Conservation (phyloP, 352 stramenopile species). For the Globisporangium abappressorium region DNA sequence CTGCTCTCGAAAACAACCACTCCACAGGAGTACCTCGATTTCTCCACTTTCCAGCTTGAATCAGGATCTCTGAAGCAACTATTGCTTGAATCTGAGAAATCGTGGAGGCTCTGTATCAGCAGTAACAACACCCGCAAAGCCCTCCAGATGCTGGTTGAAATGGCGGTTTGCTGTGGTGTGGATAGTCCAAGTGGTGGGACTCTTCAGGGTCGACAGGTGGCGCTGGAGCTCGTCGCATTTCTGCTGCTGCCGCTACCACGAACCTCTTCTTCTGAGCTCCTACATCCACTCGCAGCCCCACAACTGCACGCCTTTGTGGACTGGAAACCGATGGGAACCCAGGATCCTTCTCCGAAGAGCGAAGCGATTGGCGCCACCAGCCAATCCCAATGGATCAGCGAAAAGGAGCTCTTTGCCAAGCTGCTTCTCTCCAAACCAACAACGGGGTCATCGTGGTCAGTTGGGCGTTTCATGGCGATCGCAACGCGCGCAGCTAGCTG, state of each 20-base stretch:
- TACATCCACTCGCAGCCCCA: conserved; percentile 5
- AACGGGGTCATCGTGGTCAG: background rate
- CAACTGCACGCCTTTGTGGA: conserved; percentile 15
- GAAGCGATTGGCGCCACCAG: background rate
- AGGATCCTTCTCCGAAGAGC: background rate
- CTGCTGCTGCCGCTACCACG: background rate
- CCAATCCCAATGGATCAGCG: background rate
- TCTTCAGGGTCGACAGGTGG: background rate
- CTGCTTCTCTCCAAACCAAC: background rate
- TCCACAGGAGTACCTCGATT: background rate
- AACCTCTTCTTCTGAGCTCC: background rate
- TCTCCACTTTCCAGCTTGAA: background rate
- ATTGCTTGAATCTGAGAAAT: background rate
- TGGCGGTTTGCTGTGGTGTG: conserved; percentile 5
- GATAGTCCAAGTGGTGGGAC: background rate
- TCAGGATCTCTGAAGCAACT: background rate
- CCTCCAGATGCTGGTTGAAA: background rate
- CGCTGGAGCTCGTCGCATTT: conserved; percentile 11
- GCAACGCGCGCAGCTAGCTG: background rate
- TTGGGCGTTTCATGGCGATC: background rate
- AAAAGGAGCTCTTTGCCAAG: background rate
- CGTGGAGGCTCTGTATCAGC: background rate
- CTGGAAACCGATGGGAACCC: background rate
- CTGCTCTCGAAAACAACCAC: background rate
- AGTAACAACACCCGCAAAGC: background rate